Evolutionary conservation across 2,329 filamentous ascomycete species (phyloP).

Genomic region (Verticillium nubilum): DNA sequence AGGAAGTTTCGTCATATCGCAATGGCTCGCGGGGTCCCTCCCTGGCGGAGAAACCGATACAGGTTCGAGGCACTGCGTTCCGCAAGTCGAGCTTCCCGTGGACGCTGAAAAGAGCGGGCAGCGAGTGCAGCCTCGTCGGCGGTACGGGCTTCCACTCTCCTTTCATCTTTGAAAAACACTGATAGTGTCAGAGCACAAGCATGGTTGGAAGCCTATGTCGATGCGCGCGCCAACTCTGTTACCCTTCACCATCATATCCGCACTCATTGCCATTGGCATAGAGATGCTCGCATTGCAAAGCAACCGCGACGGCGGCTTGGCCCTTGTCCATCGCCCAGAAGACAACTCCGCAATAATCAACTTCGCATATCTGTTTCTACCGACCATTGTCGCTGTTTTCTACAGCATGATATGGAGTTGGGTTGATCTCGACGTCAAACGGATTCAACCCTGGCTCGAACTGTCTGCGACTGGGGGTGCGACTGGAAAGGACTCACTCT

Average conservation of each 20-base stretch:
- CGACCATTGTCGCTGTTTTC: constrained; percentile 46
- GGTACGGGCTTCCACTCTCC: neutral
- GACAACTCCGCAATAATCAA: constrained; percentile 27
- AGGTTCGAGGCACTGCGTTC: neutral
- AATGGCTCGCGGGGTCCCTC: neutral
- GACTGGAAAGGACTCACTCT: constrained; percentile 34
- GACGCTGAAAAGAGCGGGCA: neutral
- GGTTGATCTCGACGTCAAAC: constrained; percentile 53
- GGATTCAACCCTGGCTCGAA: constrained; percentile 57
- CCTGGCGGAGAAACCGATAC: neutral
- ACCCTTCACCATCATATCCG: constrained; percentile 26
- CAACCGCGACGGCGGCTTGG: constrained; percentile 32
- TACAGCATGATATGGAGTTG: constrained; percentile 55
- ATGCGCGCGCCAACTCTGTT: constrained; percentile 15
- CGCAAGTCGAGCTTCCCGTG: neutral
- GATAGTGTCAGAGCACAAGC: neutral
- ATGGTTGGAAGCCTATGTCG: constrained; percentile 24
- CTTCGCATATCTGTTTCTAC: constrained; percentile 43
- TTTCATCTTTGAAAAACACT: neutral
- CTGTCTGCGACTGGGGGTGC: constrained; percentile 42
- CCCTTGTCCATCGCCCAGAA: constrained; percentile 14
- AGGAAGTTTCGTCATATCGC: neutral
- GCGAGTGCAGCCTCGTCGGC: neutral
- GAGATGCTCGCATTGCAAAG: constrained; percentile 38
- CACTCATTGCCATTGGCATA: constrained; percentile 32